A percentile compares a stretch with the other conserved stretches of the same genome.
Conservation (phyloP, 2,329 filamentous ascomycete species). For the Trichoderma sp. region DNA sequence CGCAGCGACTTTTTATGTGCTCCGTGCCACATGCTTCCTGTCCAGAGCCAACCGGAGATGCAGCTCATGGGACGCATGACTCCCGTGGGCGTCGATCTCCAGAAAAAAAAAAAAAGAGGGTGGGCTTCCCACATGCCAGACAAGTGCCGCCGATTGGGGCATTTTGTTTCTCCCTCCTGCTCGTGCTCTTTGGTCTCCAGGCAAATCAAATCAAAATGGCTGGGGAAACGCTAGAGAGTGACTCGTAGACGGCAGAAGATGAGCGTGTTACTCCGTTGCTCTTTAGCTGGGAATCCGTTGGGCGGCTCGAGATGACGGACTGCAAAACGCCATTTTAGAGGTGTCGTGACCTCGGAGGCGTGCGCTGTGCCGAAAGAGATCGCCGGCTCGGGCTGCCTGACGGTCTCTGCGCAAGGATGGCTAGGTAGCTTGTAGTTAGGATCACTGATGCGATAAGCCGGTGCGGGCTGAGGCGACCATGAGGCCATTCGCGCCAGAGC, state of each 20-base stretch:
- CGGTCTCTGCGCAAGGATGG: neutral
- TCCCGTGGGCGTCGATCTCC: constrained; percentile 14
- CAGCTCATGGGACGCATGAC: constrained; percentile 25
- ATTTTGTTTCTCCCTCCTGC: neutral
- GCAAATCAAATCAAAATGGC: neutral
- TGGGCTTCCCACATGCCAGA: constrained; percentile 22
- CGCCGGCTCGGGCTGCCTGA: constrained; percentile 1
- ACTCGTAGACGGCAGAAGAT: neutral
- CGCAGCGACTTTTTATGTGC: neutral
- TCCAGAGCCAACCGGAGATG: constrained; percentile 5
- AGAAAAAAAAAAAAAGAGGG: neutral
- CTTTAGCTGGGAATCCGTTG: neutral
- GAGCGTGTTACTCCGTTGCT: neutral
- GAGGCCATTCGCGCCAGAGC: neutral
- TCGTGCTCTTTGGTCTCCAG: neutral
- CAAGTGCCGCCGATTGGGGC: constrained; percentile 18
- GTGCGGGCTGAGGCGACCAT: constrained; percentile 1
- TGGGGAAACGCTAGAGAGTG: neutral
- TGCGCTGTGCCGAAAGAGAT: constrained; percentile 9
- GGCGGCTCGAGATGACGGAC: neutral
- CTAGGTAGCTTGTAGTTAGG: constrained; percentile 15
- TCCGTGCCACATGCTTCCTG: neutral
- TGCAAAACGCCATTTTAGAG: neutral
- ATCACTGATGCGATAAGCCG: constrained; percentile 7
- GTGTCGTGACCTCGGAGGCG: constrained; percentile 6